A percentile compares a stretch with the other conserved stretches of the same genome.
Conservation (phyloP, 2,329 filamentous ascomycete species). For the Paramyrothecium sp. region DNA sequence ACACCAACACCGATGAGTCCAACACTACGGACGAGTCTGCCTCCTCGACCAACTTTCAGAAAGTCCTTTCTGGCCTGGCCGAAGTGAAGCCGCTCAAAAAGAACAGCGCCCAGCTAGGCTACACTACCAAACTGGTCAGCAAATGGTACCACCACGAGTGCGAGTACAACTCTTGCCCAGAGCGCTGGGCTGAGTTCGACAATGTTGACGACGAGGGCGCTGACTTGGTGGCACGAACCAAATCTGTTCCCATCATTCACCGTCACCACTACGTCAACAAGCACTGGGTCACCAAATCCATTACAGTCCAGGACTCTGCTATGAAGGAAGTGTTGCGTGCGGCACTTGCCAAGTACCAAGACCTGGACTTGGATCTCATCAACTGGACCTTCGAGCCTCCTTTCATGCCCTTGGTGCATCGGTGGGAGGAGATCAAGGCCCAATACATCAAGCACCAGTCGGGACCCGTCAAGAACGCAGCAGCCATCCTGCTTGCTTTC, state of each 20-base stretch:
- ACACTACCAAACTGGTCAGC: constrained; percentile 4
- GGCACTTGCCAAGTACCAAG: constrained; percentile 29
- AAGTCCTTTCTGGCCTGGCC: neutral
- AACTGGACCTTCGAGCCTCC: constrained; percentile 30
- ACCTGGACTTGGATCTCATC: constrained; percentile 28
- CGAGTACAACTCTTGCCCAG: constrained; percentile 16
- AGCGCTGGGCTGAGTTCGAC: constrained; percentile 25
- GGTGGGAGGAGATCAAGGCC: constrained; percentile 23
- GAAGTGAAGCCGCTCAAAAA: constrained; percentile 2
- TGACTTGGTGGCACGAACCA: constrained; percentile 15
- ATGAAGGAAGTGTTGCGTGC: constrained; percentile 26
- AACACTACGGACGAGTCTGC: neutral
- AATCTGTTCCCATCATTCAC: constrained; percentile 28
- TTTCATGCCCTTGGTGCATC: constrained; percentile 32
- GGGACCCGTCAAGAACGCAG: constrained; percentile 6
- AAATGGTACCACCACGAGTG: constrained; percentile 22
- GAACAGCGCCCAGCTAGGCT: constrained; percentile 1
- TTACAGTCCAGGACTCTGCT: constrained; percentile 26
- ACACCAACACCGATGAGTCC: neutral
- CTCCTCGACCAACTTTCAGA: neutral
- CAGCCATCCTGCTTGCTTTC: constrained; percentile 22
- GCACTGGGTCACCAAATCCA: constrained; percentile 27
- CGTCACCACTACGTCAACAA: constrained; percentile 21
- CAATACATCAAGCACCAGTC: neutral
- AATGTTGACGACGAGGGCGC: constrained; percentile 22